These are phyloP conservation scores for Cinchona pubescens DNA, from an alignment of 257 asterid genomes.

Conservation along the genomic window DNA sequence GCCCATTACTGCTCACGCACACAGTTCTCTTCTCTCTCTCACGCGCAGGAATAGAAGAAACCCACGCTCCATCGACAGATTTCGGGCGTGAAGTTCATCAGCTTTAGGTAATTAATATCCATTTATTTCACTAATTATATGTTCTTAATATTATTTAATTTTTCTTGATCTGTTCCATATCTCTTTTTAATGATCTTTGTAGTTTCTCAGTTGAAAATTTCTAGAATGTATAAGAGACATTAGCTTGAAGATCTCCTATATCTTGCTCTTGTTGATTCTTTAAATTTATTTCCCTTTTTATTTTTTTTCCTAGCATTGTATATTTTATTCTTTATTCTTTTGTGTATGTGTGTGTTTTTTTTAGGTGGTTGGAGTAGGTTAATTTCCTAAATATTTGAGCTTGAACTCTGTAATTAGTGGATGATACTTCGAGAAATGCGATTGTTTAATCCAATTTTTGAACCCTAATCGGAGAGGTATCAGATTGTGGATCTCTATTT, in stretches of 20 bases:
- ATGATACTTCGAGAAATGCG: not conserved
- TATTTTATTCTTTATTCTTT: not conserved
- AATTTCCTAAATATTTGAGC: not conserved
- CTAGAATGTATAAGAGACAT: not conserved
- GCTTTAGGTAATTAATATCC: constrained; percentile 1
- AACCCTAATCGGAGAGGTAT: too few species aligned
- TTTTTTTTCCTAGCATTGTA: not conserved
- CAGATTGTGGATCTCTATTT: not conserved
- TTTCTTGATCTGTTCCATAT: constrained; percentile 2
- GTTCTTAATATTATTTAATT: not conserved
- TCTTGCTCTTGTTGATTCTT: not conserved
- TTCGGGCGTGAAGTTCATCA: constrained; percentile 12
- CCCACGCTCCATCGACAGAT: constrained; percentile 1
- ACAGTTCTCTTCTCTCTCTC: not conserved
- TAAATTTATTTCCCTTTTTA: not conserved
- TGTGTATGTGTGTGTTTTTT: too few species aligned
- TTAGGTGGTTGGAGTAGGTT: not conserved
- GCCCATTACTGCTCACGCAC: constrained; percentile 13
- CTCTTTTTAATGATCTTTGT: constrained; percentile 1
- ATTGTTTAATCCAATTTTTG: not conserved
- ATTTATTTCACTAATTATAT: not conserved
- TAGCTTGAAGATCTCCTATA: constrained; percentile 4
- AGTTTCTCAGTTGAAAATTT: not conserved
- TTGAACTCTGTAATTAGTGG: not conserved
- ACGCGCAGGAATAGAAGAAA: not conserved